Conservation (phyloP, 495 filamentous ascomycete genomes). For the Aspergillus bridgeri region DNA sequence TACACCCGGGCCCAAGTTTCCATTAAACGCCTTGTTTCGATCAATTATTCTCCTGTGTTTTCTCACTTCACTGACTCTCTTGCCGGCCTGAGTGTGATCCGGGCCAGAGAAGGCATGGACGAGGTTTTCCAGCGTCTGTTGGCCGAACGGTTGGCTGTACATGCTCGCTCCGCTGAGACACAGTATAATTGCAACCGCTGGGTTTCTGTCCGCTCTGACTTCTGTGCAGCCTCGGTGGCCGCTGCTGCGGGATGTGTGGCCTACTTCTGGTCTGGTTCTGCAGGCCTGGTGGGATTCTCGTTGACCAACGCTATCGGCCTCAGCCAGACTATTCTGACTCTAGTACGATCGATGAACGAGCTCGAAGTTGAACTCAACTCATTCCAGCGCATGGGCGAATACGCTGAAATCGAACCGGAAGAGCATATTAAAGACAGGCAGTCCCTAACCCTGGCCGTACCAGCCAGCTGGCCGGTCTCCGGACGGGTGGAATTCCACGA, state of each 20-base stretch:
- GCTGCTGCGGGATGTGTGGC: conserved; percentile 45
- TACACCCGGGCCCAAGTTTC: conserved; percentile 47
- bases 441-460: conserved; percentile 33
- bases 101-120: conserved; percentile 43
- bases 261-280: conserved; percentile 34
- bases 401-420: conserved; percentile 42
- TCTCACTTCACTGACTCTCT: conserved; percentile 50
- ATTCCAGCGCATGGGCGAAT: conserved; percentile 48
- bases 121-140: conserved; percentile 38
- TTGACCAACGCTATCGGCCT: conserved; percentile 47
- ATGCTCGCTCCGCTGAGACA: conserved; percentile 37
- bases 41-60: conserved; percentile 48
- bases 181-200: conserved; percentile 50
- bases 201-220: conserved; percentile 46
- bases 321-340: conserved; percentile 39
- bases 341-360: conserved; percentile 47
- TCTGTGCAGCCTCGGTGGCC: conserved; percentile 45
- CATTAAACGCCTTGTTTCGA: conserved; percentile 39
- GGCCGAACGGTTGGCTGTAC: conserved; percentile 38
- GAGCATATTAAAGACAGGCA: conserved; percentile 27
- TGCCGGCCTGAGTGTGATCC: conserved; percentile 45
- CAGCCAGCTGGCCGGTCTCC: conserved; percentile 43
- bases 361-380: conserved; percentile 49
- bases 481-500: conserved; percentile 48
- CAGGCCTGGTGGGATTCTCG: conserved; percentile 49